Evolutionary conservation across 2,329 filamentous ascomycete species (phyloP).

Genomic region (Cladosporium sp.): DNA sequence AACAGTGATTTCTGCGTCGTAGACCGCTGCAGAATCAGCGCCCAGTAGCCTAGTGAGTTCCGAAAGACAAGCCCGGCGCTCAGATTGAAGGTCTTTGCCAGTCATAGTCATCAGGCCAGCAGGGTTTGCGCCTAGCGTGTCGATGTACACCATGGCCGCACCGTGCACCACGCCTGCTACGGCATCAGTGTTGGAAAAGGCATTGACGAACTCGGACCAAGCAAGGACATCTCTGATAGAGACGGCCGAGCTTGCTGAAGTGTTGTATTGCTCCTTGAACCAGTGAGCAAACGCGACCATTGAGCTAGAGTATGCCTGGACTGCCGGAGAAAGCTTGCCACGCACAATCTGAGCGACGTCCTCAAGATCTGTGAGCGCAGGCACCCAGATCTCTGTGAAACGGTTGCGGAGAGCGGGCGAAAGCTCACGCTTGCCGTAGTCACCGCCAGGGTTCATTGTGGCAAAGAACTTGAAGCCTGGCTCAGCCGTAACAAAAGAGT

Average conservation of each 20-base stretch:
- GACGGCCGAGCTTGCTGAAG: slow-evolving; percentile 68
- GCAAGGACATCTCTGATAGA: slow-evolving; percentile 89
- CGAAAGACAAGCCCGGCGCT: slow-evolving; percentile 67
- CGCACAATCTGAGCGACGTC: slow-evolving; percentile 84
- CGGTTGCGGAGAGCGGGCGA: slow-evolving; percentile 92
- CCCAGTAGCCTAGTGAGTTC: slow-evolving; percentile 54
- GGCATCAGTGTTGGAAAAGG: slow-evolving; percentile 17
- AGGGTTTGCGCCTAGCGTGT: slow-evolving; percentile 91
- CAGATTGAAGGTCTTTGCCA: slow-evolving; percentile 61
- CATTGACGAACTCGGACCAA: slow-evolving; percentile 90
- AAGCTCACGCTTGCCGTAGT: slow-evolving; percentile 96
- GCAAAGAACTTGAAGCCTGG: slow-evolving; percentile 92
- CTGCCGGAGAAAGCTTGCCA: slow-evolving; percentile 61
- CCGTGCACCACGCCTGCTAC: slow-evolving; percentile 63
- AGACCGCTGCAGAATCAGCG: slow-evolving; percentile 59
- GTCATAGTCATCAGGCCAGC: slow-evolving; percentile 76
- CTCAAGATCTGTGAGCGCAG: slow-evolving; percentile 73
- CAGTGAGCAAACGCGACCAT: slow-evolving; percentile 88
- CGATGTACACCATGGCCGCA: slow-evolving; percentile 91
- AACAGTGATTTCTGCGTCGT: slow-evolving; percentile 60
- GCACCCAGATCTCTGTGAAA: slow-evolving; percentile 98
- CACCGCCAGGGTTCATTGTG: slow-evolving; percentile 98
- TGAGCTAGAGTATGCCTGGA: slow-evolving; percentile 55
- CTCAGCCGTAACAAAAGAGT: slow-evolving; percentile 71
- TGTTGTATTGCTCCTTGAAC: slow-evolving; percentile 79